Evolutionary conservation across 75 land plant genomes (phyloP).

Genomic region (Cupressus sempervirens): DNA sequence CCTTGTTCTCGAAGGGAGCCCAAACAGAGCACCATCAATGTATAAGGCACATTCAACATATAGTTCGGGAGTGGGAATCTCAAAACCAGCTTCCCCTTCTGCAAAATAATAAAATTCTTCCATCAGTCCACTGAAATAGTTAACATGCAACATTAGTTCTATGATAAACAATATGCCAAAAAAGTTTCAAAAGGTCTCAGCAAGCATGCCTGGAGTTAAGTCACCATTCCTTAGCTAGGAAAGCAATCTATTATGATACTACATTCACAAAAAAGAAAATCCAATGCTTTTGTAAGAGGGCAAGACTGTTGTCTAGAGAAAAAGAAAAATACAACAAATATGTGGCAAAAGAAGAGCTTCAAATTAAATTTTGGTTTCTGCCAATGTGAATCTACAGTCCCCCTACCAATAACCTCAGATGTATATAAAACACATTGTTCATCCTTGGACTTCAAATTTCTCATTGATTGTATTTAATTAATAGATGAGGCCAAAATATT

Average conservation of each 20-base stretch:
- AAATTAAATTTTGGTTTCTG: too few relatives aligned
- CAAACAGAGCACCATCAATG: slow-evolving; percentile 91
- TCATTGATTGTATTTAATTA: too few relatives aligned
- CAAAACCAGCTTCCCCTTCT: slow-evolving; percentile 2
- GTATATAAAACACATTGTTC: too few relatives aligned
- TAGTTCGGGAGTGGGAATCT: slow-evolving; percentile 56
- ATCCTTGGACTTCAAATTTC: too few relatives aligned
- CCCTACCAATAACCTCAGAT: too few relatives aligned
- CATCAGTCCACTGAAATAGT: not conserved
- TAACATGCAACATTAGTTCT: not conserved
- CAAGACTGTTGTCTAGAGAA: not conserved
- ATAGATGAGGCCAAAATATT: too few relatives aligned
- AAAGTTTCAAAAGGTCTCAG: not conserved
- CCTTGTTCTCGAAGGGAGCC: slow-evolving; percentile 86
- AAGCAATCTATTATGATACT: not conserved
- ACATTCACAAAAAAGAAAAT: not conserved
- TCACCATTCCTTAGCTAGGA: not conserved
- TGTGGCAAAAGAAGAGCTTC: too few relatives aligned
- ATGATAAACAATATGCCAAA: not conserved
- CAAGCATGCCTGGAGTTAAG: not conserved
- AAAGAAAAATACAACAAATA: too few relatives aligned
- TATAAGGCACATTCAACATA: slow-evolving; percentile 86
- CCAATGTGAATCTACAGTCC: too few relatives aligned
- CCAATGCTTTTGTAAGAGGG: not conserved
- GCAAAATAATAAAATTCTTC: not conserved